Base-by-base conservation (phyloP, 2,329 filamentous ascomycete species). In the Sporothrix luriei region DNA sequence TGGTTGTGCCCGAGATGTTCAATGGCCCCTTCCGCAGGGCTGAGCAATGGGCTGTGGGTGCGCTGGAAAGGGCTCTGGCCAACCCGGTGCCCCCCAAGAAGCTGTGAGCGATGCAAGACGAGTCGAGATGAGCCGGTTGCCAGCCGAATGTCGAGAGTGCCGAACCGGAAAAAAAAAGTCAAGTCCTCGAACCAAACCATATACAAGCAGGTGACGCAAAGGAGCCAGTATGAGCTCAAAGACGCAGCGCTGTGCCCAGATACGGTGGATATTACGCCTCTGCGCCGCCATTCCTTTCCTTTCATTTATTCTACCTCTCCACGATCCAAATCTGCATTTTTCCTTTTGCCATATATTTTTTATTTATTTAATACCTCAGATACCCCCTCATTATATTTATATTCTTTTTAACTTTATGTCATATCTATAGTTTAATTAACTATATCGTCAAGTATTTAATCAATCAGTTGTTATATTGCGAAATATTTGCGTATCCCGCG, bases 1-100 rank as follows among this genome's bases (percentile, higher is more conserved):
- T 86, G 77, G 77, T 92, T 3, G 78, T 93, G 66, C 88, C 89
- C 16, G 80, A 81, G 70, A 78, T 87, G 38, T 91, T 91, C 75
- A 90, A 91, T 76, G 80, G 81, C 1, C 78, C 79, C 0, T 88
- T 93, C 76, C 82, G 87, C 70, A 83, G 80, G 77, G 80, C 83
- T 65, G 90, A 92, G 78, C 79, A 81, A 66, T 82, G 81, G 75
- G 89, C 89, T 0, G 82, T 84, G 14, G 82, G 78, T 76, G 80
- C 83, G 5, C 76, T 89, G 71, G 81, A 86, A 64, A 79, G 78
- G 46, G 84, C 86, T 14, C 75, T 89, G 29, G 79, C 79, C 16
- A 82, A 83, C 62, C 82, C 82, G 77, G 83, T 87, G 26, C 76
- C 77, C 2, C 77, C 69, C 72, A 84, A 77, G 78, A 86, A 80